phyloP scores from a whole-genome alignment of 805 yeast genomes.

The Teunomyces lycoperdinae region DNA sequence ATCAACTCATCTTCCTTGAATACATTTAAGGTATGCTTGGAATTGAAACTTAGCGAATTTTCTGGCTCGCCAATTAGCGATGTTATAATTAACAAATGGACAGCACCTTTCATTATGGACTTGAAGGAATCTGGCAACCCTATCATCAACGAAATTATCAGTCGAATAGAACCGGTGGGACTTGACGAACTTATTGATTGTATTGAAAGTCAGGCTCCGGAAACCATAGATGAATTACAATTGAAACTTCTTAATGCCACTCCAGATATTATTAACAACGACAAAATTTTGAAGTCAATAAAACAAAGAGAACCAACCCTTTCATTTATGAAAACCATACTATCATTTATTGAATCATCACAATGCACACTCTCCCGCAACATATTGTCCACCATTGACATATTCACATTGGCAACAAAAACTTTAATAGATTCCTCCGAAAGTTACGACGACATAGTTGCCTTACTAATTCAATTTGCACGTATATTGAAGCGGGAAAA shows the following conservation, averaged over 20 bases:
- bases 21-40: conserved; percentile 4
- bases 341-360: not conserved
- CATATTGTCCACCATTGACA: conserved; percentile 7
- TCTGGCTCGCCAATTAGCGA: not conserved
- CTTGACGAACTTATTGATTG: not conserved
- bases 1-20: not conserved
- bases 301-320: not conserved
- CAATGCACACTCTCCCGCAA: not conserved
- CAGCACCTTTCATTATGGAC: conserved; percentile 4
- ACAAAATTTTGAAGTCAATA: conserved; percentile 1
- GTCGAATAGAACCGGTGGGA: not conserved
- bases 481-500: conserved; percentile 17
- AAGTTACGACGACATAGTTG: not conserved
- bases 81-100: not conserved
- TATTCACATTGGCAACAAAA: conserved; percentile 8
- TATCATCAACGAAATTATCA: not conserved
- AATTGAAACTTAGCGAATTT: conserved; percentile 5
- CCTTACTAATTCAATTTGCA: conserved; percentile 3
- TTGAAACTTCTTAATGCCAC: not conserved
- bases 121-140: conserved; percentile 1
- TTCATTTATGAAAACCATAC: conserved; percentile 2
- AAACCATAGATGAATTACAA: conserved; percentile 1
- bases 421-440: not conserved
- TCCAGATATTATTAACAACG: conserved; percentile 2
- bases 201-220: not conserved